Evolutionary conservation across 371 early-diverging fungal species (phyloP), one percentile per base, ranked within the genome.

Genomic region (Mortierella sp.): DNA sequence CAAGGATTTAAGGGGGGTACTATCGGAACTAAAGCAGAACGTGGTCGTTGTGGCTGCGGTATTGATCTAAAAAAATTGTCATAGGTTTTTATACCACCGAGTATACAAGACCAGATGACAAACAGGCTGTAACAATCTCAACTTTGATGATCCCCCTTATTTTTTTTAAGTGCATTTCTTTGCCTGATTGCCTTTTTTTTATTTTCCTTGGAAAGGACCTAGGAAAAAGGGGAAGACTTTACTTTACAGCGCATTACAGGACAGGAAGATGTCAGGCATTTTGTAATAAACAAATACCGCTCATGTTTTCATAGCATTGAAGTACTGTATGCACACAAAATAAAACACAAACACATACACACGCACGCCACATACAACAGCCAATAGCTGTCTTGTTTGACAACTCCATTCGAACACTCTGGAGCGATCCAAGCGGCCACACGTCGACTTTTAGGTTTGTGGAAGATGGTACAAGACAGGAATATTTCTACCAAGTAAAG

Each of bases 401-500:
- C 40, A 17, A 47, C n/a, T 5, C 47, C n/a, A 47, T 5, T 47
- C 8, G n/a, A 47, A 17, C 6, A n/a, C 47, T 15, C 43, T 47
- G 47, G n/a, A n/a, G 47, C 17, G 53, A 53, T 53, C 53, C 53
- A 53, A 53, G 53, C 53, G 28, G 53, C 53, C 53, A 53, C 53
- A 53, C 53, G 10, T 47, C 8, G n/a, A n/a, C 47, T n/a, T 47
- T 47, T 47, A 47, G 47, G 47, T 47, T 47, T 47, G 47, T 47
- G 47, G n/a, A 47, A 47, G 47, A 47, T 47, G 47, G 47, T 47
- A 47, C 47, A 47, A 47, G 47, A 17, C 17, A n/a, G 53, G 49
- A 17, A 19, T 19, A 49, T 49, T 8, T 19, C 23, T 49, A 10
- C 8, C 47, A 47, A 47, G 47, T 47, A 8, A n/a, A 12, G 43